Base-by-base conservation (phyloP, 1,139 yeast species). In the Geotrichum phurueaensis region DNA sequence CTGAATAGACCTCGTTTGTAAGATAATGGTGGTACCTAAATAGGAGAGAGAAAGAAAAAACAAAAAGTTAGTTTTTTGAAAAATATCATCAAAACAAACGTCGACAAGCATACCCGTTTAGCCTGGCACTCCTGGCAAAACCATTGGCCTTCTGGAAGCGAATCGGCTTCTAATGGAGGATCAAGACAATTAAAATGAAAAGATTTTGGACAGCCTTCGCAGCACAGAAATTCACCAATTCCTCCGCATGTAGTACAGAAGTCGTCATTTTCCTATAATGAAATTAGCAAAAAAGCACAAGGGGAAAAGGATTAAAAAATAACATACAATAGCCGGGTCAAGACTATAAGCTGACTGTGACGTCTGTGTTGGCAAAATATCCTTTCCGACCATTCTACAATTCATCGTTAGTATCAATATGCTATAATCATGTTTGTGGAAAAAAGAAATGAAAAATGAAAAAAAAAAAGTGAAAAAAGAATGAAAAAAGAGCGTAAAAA, bases 121-220 rank as follows among this genome's bases (percentile, higher is more conserved):
- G 59, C 52, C 23, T 54, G 62, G 67, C 99, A 94, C 68, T 86
- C 90, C 33, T 82, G 81, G 75, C 99, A 94, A 66, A 81, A 84
- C 98, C 98, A 94, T 67, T 84, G 89, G 36, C 89, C 97, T 59
- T 87, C 95, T 0, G 97, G 97, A 10, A 91, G 78, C 51, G 83
- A 80, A 53, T 78, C 78, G 53, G 85, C 86, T 65, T 87, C 92
- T 29, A 87, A 75, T 0, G 99, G 98, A 1, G 98, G 98, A 67
- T 89, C 88, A 65, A 94, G 83, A 72, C 99, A 94, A 13, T 88
- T 79, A 69, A 94, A 90, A 71, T 94, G 99, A 73, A 92, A 94
- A 0, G 97, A 89, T 69, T 81, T 82, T 0, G 98, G 97, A 73
- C 99, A 94, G 1, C 89, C 80, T 67, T 94, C 99, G 75, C 99